Conservation (phyloP, 2,329 filamentous ascomycete species). For the Venturia effusa region DNA sequence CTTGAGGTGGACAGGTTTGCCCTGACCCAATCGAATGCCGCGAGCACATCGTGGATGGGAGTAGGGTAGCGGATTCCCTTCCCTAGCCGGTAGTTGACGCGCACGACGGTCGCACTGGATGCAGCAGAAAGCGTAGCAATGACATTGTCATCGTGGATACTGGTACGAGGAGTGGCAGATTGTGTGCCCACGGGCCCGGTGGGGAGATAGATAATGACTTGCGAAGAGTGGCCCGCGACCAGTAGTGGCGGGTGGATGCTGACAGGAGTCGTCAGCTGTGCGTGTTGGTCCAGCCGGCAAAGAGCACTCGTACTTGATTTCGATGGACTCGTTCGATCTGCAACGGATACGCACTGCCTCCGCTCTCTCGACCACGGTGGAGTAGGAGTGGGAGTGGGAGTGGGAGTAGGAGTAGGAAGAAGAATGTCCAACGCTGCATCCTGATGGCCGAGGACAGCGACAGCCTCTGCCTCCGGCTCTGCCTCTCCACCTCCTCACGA, state of each 20-base stretch:
- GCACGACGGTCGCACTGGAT: slow-evolving; percentile 30
- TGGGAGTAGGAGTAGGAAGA: too few relatives aligned
- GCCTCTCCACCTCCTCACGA: too few relatives aligned
- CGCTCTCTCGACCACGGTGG: not conserved
- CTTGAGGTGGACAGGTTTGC: slow-evolving; percentile 22
- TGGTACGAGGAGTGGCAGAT: too few relatives aligned
- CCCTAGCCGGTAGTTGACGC: slow-evolving; percentile 35
- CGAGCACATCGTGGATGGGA: slow-evolving; percentile 36
- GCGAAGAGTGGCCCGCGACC: slow-evolving; percentile 13
- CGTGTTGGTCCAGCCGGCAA: not conserved
- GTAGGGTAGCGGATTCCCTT: slow-evolving; percentile 29
- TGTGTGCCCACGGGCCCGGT: slow-evolving; percentile 27
- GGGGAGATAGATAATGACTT: slow-evolving; percentile 32
- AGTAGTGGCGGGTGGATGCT: slow-evolving; percentile 25
- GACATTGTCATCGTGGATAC: slow-evolving; percentile 22
- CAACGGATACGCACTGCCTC: slow-evolving; percentile 24
- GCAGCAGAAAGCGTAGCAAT: slow-evolving; percentile 25
- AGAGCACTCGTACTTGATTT: slow-evolving; percentile 25
- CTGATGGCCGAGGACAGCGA: too few relatives aligned
- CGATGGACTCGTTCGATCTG: slow-evolving; percentile 32
- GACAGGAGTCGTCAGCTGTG: slow-evolving; percentile 5
- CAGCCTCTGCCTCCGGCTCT: too few relatives aligned
- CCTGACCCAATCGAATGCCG: slow-evolving; percentile 37
- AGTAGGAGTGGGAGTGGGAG: not conserved
- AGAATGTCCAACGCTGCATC: too few relatives aligned